These are phyloP conservation scores for Venturia asperata DNA, from an alignment of 2,329 filamentous ascomycete species.

Conservation along the genomic window DNA sequence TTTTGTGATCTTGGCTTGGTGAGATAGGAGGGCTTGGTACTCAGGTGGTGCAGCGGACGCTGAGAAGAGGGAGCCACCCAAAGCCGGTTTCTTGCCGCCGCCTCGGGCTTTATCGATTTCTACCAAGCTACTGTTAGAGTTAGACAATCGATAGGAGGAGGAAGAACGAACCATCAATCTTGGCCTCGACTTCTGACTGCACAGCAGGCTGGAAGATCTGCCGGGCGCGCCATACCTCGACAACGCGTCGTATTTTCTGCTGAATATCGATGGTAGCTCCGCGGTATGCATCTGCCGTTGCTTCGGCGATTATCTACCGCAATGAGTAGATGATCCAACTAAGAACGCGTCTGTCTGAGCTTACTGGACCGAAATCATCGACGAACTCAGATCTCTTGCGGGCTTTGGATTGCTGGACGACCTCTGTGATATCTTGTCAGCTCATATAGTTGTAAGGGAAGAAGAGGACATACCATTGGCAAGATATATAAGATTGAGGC, in stretches of 20 bases:
- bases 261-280: conserved; percentile 81
- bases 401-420: conserved; percentile 91
- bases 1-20: conserved; percentile 69
- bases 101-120: conserved; percentile 51
- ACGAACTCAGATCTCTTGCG: conserved; percentile 90
- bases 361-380: conserved; percentile 73
- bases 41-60: conserved; percentile 61
- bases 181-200: conserved; percentile 70
- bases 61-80: conserved; percentile 65
- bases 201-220: conserved; percentile 76
- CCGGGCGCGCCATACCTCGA: conserved; percentile 90
- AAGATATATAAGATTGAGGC: conserved; percentile 86
- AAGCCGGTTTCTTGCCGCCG: conserved; percentile 47
- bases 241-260: conserved; percentile 75
- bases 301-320: conserved; percentile 70
- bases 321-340: neutral
- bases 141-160: neutral
- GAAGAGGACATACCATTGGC: conserved; percentile 67
- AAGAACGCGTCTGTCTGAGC: conserved; percentile 22
- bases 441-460: conserved; percentile 19
- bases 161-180: conserved; percentile 60
- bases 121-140: conserved; percentile 22
- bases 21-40: conserved; percentile 64
- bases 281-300: conserved; percentile 84
- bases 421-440: conserved; percentile 53